Conservation (phyloP, 331 rosid species). For the Malus hybrid region DNA sequence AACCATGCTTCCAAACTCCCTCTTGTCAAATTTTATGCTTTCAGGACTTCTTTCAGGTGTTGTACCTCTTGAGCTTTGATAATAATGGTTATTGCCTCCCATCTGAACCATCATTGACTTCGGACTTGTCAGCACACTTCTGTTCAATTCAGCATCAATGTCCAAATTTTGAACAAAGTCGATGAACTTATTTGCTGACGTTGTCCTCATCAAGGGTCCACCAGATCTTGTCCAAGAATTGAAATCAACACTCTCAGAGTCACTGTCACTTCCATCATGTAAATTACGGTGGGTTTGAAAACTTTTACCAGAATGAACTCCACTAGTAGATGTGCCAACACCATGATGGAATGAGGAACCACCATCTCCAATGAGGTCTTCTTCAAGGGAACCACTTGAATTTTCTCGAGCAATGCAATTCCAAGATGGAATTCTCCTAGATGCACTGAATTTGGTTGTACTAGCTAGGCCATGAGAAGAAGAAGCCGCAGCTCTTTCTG, state of each 20-base stretch:
- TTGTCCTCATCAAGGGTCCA: slow-evolving; percentile 91
- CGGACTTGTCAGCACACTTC: slow-evolving; percentile 30
- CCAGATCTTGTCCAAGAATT: slow-evolving; percentile 87
- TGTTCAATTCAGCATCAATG: slow-evolving; percentile 45
- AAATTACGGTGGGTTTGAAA: slow-evolving; percentile 34
- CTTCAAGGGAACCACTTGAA: slow-evolving; percentile 86
- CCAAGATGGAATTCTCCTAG: slow-evolving; percentile 96
- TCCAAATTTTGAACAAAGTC: slow-evolving; percentile 79
- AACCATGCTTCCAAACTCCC: slow-evolving; percentile 40
- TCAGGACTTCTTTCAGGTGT: slow-evolving; percentile 51
- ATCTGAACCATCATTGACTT: slow-evolving; percentile 30
- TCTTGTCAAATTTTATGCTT: slow-evolving; percentile 36
- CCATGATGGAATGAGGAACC: slow-evolving; percentile 50
- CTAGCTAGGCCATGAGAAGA: slow-evolving; percentile 50
- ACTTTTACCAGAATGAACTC: slow-evolving; percentile 27
- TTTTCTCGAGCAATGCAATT: slow-evolving; percentile 97
- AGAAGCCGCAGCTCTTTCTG: slow-evolving; percentile 75
- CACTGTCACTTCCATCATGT: slow-evolving; percentile 78
- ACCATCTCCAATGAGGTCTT: slow-evolving; percentile 46
- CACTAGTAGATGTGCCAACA: slow-evolving; percentile 23
- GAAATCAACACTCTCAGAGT: slow-evolving; percentile 55
- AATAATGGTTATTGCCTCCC: slow-evolving; percentile 17
- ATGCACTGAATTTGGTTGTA: slow-evolving; percentile 56
- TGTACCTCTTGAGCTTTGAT: slow-evolving; percentile 43
- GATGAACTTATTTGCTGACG: slow-evolving; percentile 64